A percentile compares a stretch with the other conserved stretches of the same genome.
phyloP scores from a whole-genome alignment of 768 basidiomycete species.

The Collybiopsis luxurians region DNA sequence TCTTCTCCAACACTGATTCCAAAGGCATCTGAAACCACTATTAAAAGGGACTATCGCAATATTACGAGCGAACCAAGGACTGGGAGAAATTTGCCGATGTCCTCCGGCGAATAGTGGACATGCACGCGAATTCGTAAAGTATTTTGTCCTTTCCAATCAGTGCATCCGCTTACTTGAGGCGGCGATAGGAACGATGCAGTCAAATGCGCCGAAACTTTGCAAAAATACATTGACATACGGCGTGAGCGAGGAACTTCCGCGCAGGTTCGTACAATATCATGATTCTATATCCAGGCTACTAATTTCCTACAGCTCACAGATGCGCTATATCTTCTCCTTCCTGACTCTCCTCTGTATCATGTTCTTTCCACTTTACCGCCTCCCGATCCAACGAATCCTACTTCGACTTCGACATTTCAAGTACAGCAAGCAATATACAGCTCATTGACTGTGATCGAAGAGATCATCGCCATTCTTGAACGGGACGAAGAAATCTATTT shows the following conservation, averaged over 20 bases:
- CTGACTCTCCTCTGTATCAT: slow-evolving; percentile 62
- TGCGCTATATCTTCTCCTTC: slow-evolving; percentile 68
- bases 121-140: slow-evolving; percentile 61
- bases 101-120: slow-evolving; percentile 53
- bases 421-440: slow-evolving; percentile 66
- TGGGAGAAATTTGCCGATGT: slow-evolving; percentile 58
- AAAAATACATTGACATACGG: slow-evolving; percentile 68
- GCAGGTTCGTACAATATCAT: slow-evolving; percentile 41
- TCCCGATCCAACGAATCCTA: slow-evolving; percentile 77
- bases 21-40: neutral
- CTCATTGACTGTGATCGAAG: slow-evolving; percentile 67
- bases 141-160: neutral
- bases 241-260: slow-evolving; percentile 56
- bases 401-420: slow-evolving; percentile 51
- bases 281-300: neutral
- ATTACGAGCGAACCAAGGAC: slow-evolving; percentile 62
- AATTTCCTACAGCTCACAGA: slow-evolving; percentile 53
- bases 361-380: slow-evolving; percentile 65
- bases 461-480: slow-evolving; percentile 66
- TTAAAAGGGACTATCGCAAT: slow-evolving; percentile 65
- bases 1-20: slow-evolving; percentile 4
- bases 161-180: neutral
- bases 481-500: slow-evolving; percentile 54
- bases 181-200: slow-evolving; percentile 60
- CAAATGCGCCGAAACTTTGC: slow-evolving; percentile 80